Conservation (phyloP, 164 flowering plant genomes). For the Stephania yunnanensis region DNA sequence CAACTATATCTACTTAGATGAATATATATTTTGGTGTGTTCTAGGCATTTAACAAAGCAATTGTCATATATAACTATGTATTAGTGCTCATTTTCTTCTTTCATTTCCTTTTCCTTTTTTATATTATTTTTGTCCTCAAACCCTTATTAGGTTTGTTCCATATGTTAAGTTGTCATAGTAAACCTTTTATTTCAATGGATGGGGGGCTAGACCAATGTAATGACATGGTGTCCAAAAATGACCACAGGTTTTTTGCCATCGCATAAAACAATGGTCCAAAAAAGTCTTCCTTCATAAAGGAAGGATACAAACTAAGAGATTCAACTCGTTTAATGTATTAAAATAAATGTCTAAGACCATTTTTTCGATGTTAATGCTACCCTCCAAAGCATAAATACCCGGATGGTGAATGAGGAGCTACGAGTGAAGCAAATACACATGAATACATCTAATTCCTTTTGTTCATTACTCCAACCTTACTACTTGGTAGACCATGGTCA, state of each 20-base stretch:
- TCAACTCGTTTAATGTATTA: too few species aligned
- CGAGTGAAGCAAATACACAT: too few species aligned
- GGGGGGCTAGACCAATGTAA: conserved; percentile 86
- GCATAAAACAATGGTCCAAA: conserved; percentile 34
- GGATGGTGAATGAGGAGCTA: too few species aligned
- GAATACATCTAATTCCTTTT: too few species aligned
- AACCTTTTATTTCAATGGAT: conserved; percentile 51
- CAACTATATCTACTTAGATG: too few species aligned
- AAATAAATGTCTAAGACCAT: too few species aligned
- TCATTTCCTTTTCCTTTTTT: not conserved
- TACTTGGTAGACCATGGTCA: too few species aligned
- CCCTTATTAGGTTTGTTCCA: not conserved
- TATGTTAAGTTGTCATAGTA: not conserved
- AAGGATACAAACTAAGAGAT: conserved; percentile 24
- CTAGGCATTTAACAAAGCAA: not conserved
- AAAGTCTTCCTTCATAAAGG: conserved; percentile 26
- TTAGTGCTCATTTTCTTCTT: not conserved
- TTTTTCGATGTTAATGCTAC: too few species aligned
- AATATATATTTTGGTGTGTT: too few species aligned
- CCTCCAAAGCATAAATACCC: conserved; percentile 27
- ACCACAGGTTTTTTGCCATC: conserved; percentile 18
- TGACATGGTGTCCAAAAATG: conserved; percentile 57
- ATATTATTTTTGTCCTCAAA: not conserved
- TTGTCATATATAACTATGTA: not conserved
- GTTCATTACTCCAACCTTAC: too few species aligned